Conservation (phyloP, 768 basidiomycete species). For the Trametes punicea region DNA sequence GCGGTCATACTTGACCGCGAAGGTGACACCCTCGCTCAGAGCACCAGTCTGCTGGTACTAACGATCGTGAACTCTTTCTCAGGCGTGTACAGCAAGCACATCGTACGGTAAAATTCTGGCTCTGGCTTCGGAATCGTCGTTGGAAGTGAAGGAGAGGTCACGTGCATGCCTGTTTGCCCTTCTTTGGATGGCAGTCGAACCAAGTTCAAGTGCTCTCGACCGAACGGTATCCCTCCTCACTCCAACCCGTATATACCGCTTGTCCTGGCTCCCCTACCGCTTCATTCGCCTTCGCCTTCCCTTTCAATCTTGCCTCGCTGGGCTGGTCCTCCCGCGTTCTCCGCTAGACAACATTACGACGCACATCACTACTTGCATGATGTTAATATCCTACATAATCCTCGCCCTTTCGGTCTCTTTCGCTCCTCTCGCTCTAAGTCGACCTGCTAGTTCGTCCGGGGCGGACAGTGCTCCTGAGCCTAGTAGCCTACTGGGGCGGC, state of each 20-base stretch:
- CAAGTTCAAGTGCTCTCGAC: slow-evolving; percentile 6
- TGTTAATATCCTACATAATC: slow-evolving; percentile 16
- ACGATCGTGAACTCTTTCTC: too few species aligned
- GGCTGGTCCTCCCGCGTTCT: slow-evolving; percentile 11
- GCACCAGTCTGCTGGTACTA: too few species aligned
- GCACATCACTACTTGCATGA: not conserved
- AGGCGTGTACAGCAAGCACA: not conserved
- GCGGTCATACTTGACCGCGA: too few species aligned
- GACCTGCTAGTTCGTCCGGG: not conserved
- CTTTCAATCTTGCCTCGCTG: not conserved
- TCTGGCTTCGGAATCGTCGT: not conserved
- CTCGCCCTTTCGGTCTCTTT: slow-evolving; percentile 4
- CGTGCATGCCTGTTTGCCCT: slow-evolving; percentile 7
- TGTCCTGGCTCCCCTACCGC: not conserved
- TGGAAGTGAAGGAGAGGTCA: too few species aligned
- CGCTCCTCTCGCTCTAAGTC: slow-evolving; percentile 1
- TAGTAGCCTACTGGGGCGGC: slow-evolving; percentile 24
- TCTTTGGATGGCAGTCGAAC: slow-evolving; percentile 15
- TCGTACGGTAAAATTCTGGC: not conserved
- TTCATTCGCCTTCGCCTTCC: not conserved
- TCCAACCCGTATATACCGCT: not conserved
- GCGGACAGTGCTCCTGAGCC: slow-evolving; percentile 12
- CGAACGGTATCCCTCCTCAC: not conserved
- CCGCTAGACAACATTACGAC: slow-evolving; percentile 1
- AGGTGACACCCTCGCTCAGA: too few species aligned